Evolutionary conservation across 192 early-diverging fungal genomes (phyloP), one percentile per base, ranked within the genome.

Genomic region (Backusella sp.): DNA sequence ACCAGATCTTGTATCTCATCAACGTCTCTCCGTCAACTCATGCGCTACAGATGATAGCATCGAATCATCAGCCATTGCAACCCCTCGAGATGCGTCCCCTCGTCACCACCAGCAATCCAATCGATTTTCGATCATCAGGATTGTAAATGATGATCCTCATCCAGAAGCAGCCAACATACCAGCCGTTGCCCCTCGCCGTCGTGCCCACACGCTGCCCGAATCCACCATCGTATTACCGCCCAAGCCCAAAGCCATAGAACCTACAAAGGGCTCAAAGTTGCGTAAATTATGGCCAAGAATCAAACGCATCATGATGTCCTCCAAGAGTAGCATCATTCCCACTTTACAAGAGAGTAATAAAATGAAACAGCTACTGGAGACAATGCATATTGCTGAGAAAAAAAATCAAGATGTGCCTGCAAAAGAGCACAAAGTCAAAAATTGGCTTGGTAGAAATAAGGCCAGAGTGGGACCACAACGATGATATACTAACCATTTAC

Each of bases 11-110:
- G 32, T 32, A 68, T 41, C 39, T 2, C 15, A 46, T 34, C 23
- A 70, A 8, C 68, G 72, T 15, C 46, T 73, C 21, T 73, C 77
- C 26, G 21, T 73, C 14, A 32, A 65, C 32, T 78, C 77, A 3
- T 78, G 77, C 41, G 39, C 46, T 32, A 78, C 77, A 66, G 72
- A 78, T 21, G 77, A 78, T 68, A 78, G 65, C 15, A 28, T 53
- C 21, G 77, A 78, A 17, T 78, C 77, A 41, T n/a, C 49, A 7
- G 73, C 41, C 15, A 21, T 78, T 4, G 65, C 72, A 3, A 78
- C 77, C 7, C 77, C 77, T 36, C 35, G 73, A 30, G 72, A 73
- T 73, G 72, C 65, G 0, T 78, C 77, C 28, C 77, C 77, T 41
- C 23, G 21, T 14, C 34, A 39, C 32, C 56, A 49, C 15, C 70